Evolutionary conservation across 371 early-diverging fungal species (phyloP).

Genomic region (Syncephalastrum racemosum): DNA sequence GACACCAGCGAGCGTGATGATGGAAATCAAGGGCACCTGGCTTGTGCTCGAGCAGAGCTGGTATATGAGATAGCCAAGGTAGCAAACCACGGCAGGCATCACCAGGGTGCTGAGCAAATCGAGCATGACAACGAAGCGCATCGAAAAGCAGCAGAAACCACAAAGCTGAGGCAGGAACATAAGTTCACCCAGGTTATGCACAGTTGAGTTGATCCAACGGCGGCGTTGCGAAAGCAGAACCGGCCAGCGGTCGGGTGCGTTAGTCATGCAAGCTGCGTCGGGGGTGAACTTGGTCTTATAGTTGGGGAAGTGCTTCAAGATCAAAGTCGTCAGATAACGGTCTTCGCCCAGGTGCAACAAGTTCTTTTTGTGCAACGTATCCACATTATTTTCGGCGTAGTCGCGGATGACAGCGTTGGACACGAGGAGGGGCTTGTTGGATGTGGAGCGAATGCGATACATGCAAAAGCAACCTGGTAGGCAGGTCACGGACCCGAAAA

Average conservation of each 20-base stretch:
- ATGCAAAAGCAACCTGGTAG: slow-evolving; percentile 96
- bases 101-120: slow-evolving; percentile 93
- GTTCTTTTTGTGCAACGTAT: slow-evolving; percentile 98
- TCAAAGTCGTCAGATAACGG: slow-evolving; percentile 95
- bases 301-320: slow-evolving; percentile 98
- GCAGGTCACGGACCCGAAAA: slow-evolving; percentile 97
- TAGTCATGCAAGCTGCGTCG: slow-evolving; percentile 90
- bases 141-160: slow-evolving; percentile 94
- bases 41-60: slow-evolving; percentile 51
- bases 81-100: slow-evolving; percentile 91
- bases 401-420: slow-evolving; percentile 88
- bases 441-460: slow-evolving; percentile 86
- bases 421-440: slow-evolving; percentile 86
- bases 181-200: slow-evolving; percentile 94
- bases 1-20: slow-evolving; percentile 74
- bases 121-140: slow-evolving; percentile 91
- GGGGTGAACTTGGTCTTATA: slow-evolving; percentile 96
- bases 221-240: slow-evolving; percentile 83
- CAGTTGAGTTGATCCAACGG: slow-evolving; percentile 97
- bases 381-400: slow-evolving; percentile 94
- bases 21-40: slow-evolving; percentile 61
- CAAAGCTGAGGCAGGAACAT: slow-evolving; percentile 86
- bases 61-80: slow-evolving; percentile 78
- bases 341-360: slow-evolving; percentile 83
- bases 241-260: slow-evolving; percentile 91